Evolutionary conservation across 2,329 filamentous ascomycete genomes (phyloP).

Genomic region (Colletotrichum sp.): DNA sequence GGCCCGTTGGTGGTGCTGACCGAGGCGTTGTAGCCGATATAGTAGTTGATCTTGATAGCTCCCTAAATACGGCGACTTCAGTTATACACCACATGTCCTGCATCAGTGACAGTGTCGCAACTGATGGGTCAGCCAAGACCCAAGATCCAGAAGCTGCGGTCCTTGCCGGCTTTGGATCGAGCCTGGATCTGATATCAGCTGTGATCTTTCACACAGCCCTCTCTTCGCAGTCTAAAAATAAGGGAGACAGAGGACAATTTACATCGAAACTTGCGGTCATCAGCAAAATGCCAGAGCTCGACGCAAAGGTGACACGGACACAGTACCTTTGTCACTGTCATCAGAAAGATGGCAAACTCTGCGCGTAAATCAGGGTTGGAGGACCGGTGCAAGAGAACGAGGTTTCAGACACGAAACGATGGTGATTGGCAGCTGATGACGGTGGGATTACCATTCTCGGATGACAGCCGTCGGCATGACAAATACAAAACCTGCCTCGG

Average conservation of each 20-base stretch:
- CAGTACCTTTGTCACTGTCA: background rate
- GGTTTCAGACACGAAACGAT: background rate
- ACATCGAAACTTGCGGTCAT: background rate
- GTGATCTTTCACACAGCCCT: background rate
- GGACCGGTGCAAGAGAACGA: background rate
- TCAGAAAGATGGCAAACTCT: background rate
- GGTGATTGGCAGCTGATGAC: background rate
- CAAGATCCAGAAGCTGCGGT: slow-evolving; percentile 23
- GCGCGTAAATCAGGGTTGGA: background rate
- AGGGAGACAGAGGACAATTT: background rate
- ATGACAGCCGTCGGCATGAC: background rate
- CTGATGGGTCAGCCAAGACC: slow-evolving; percentile 27
- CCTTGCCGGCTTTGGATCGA: background rate
- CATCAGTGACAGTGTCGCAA: too few species aligned
- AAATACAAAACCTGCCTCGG: background rate
- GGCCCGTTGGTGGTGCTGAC: background rate
- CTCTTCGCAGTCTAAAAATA: too few species aligned
- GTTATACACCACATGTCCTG: slow-evolving; percentile 26
- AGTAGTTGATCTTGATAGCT: slow-evolving; percentile 33
- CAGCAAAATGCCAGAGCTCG: background rate
- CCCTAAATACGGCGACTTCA: slow-evolving; percentile 24
- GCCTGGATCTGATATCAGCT: slow-evolving; percentile 17
- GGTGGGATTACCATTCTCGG: background rate
- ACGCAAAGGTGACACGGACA: background rate
- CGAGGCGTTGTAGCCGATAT: slow-evolving; percentile 35